These are phyloP conservation scores for Rhizopus microsporus DNA, from an alignment of 371 early-diverging fungal genomes.

Conservation along the genomic window DNA sequence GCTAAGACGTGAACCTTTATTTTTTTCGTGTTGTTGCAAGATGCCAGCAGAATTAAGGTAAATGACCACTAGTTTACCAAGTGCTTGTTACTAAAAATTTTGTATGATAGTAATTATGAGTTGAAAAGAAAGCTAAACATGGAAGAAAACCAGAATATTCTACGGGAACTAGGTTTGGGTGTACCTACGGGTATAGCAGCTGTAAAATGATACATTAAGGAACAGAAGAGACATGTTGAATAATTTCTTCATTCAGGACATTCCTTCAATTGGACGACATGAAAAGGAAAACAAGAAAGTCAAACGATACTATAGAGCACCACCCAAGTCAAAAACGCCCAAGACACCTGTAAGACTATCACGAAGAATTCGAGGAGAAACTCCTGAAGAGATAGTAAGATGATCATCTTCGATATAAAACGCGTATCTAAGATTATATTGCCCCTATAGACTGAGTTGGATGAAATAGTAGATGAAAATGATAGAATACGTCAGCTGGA, in stretches of 20 bases:
- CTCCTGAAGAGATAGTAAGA: constrained; percentile 43
- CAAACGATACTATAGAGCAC: constrained; percentile 6
- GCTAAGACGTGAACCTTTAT: too few species aligned
- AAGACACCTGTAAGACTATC: constrained; percentile 26
- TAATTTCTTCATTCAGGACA: neutral
- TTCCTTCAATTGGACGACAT: neutral
- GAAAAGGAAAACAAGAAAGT: neutral
- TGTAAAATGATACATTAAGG: constrained; percentile 5
- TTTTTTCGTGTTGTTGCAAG: too few species aligned
- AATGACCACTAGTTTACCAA: too few species aligned
- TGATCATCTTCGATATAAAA: neutral
- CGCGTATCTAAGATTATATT: neutral
- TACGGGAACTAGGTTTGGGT: constrained; percentile 38
- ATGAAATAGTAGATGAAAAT: constrained; percentile 37
- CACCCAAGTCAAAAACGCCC: neutral
- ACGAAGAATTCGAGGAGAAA: constrained; percentile 40
- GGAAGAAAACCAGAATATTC: constrained; percentile 39
- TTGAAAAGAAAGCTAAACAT: constrained; percentile 40
- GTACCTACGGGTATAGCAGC: constrained; percentile 3
- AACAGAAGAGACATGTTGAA: neutral
- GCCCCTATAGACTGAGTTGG: constrained; percentile 29
- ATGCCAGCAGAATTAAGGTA: too few species aligned
- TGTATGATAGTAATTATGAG: constrained; percentile 37
- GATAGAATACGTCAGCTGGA: constrained; percentile 32
- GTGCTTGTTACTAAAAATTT: too few species aligned